Base-by-base conservation (phyloP, 805 yeast genomes). In the Monosporozyma yasuniensis region DNA sequence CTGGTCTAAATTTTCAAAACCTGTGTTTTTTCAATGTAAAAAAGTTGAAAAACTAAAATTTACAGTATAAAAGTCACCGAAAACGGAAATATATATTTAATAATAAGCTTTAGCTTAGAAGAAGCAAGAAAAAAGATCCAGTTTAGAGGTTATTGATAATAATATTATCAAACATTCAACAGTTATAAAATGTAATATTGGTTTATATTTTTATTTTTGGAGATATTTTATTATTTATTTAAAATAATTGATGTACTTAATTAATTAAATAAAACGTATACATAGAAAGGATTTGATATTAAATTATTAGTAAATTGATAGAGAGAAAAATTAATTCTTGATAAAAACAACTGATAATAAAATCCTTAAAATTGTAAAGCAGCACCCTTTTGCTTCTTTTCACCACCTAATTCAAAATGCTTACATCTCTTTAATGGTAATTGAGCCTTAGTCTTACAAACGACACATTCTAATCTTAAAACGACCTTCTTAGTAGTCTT, bases 321-420 rank as follows among this genome's bases (percentile, higher is more conserved):
- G 22, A 39, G 16, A 19, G n/a, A n/a, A n/a, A 18, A 39, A 39
- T 21, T 39, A 14, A 39, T 39, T 39, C 25, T 12, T 39, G 16
- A 19, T 22, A 19, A 39, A 21, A 39, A 39, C 14, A 30, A 35
- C 22, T 21, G 42, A 25, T 21, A 30, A 30, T 44, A 44, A 32
- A 49, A 39, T 22, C 42, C 76, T 85, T 85, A 93, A 79, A 93
- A 93, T 83, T 93, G 99, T 78, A 93, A 84, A 77, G 99, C 99
- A 80, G 88, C 96, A 78, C 99, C 99, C 89, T 93, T 93, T 81
- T 93, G 97, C 81, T 93, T 93, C 87, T 87, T 93, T 84, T 93
- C 99, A 83, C 99, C 99, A 84, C 99, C 99, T 74, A 93, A 89
- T 83, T 93, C 99, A 78, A 93, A 93, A 82, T 93, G 99, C 93